phyloP scores from a whole-genome alignment of 495 filamentous ascomycete species.

The Terfezia claveryi region DNA sequence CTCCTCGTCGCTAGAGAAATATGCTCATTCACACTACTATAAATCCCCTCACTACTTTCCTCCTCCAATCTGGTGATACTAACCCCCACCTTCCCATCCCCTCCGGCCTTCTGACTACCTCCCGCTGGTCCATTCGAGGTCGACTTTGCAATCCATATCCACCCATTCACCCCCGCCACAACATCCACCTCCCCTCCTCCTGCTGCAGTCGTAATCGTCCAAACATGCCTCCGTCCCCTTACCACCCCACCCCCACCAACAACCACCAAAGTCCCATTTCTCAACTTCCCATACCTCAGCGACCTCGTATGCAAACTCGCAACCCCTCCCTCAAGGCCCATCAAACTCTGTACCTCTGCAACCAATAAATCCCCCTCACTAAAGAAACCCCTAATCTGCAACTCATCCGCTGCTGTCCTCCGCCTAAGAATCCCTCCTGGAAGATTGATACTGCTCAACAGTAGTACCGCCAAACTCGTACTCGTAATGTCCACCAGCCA shows the following conservation, averaged over 20 bases:
- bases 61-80: constrained; percentile 33
- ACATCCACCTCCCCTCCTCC: constrained; percentile 65
- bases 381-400: constrained; percentile 87
- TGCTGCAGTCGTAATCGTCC: constrained; percentile 45
- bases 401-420: constrained; percentile 78
- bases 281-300: constrained; percentile 80
- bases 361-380: constrained; percentile 73
- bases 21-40: constrained; percentile 76
- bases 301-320: constrained; percentile 74
- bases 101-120: constrained; percentile 27
- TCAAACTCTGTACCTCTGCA: constrained; percentile 74
- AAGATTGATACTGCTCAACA: constrained; percentile 73
- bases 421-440: constrained; percentile 83
- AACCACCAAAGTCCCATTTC: constrained; percentile 72
- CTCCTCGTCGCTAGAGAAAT: constrained; percentile 51
- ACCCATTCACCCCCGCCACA: constrained; percentile 83
- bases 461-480: constrained; percentile 58
- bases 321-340: constrained; percentile 40
- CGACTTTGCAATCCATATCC: constrained; percentile 79
- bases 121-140: neutral
- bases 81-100: constrained; percentile 10
- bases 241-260: constrained; percentile 64
- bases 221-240: constrained; percentile 60
- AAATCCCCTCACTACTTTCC: constrained; percentile 42
- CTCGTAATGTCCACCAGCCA: constrained; percentile 89